Percentiles rank a stretch among this genome's conserved stretches.
Evolutionary conservation across 2,329 filamentous ascomycete species (phyloP).

Genomic region (Sordariomycetes sp.): DNA sequence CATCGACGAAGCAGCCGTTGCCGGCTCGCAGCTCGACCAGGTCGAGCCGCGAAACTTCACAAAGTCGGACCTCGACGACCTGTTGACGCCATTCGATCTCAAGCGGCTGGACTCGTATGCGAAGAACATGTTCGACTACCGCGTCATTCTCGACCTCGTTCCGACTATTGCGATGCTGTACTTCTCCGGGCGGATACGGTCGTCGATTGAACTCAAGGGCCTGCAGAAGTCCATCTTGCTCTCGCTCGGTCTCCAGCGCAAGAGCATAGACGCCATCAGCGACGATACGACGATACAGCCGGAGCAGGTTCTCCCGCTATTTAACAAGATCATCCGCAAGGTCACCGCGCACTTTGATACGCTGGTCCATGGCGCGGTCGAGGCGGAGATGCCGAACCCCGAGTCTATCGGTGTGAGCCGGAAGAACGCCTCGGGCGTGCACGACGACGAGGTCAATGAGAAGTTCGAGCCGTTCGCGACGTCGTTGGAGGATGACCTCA

Average conservation of each 20-base stretch:
- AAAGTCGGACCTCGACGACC: constrained; percentile 62
- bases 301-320: constrained; percentile 85
- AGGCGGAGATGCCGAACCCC: constrained; percentile 47
- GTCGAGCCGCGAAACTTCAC: constrained; percentile 39
- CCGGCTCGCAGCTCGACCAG: constrained; percentile 53
- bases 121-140: constrained; percentile 95
- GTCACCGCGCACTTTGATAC: constrained; percentile 64
- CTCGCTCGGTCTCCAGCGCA: constrained; percentile 83
- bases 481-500: constrained; percentile 67
- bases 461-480: constrained; percentile 59
- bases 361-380: constrained; percentile 62
- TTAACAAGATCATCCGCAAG: constrained; percentile 91
- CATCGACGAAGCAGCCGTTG: constrained; percentile 73
- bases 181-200: constrained; percentile 65
- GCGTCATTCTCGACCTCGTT: constrained; percentile 88
- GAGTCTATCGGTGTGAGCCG: constrained; percentile 44
- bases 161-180: constrained; percentile 72
- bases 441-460: constrained; percentile 55
- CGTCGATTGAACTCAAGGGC: constrained; percentile 57
- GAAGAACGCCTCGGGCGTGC: constrained; percentile 47
- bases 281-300: constrained; percentile 62
- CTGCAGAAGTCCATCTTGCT: constrained; percentile 79
- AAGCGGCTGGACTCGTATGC: constrained; percentile 93
- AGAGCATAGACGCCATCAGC: constrained; percentile 69
- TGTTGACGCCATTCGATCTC: constrained; percentile 82